phyloP scores from a whole-genome alignment of 768 basidiomycete genomes.

The Dacryopinax primogenitus region DNA sequence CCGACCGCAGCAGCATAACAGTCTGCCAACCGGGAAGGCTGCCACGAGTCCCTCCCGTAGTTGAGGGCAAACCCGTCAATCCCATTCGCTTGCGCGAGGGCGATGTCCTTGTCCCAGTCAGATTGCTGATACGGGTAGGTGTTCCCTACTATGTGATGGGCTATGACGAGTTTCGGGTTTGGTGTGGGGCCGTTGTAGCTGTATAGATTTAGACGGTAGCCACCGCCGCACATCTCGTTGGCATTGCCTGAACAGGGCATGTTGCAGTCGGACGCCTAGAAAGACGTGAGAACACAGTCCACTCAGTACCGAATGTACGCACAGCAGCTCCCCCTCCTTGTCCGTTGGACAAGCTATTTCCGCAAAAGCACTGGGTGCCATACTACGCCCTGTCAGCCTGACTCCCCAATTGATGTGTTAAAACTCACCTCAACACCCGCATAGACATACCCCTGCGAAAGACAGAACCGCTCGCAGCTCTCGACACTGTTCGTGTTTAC shows the following conservation, averaged over 20 bases:
- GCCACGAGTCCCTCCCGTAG: slow-evolving; percentile 29
- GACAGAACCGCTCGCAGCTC: slow-evolving; percentile 5
- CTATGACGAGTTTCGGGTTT: slow-evolving; percentile 14
- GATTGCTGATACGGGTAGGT: slow-evolving; percentile 24
- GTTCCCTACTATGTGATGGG: slow-evolving; percentile 18
- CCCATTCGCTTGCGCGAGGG: slow-evolving; percentile 23
- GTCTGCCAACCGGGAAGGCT: slow-evolving; percentile 23
- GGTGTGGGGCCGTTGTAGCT: background rate
- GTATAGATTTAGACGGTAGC: background rate
- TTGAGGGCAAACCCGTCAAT: slow-evolving; percentile 33
- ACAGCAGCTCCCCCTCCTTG: background rate
- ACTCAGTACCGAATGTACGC: background rate
- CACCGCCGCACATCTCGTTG: slow-evolving; percentile 9
- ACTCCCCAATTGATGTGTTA: too few relatives aligned
- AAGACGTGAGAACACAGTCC: background rate
- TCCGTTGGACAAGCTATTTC: background rate
- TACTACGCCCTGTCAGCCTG: too few relatives aligned
- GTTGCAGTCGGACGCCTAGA: slow-evolving; percentile 4
- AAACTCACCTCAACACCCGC: slow-evolving; percentile 11
- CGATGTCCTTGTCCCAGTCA: slow-evolving; percentile 27
- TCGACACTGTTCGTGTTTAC: background rate
- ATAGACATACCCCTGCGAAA: slow-evolving; percentile 3
- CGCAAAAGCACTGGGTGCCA: slow-evolving; percentile 3
- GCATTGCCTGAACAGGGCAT: slow-evolving; percentile 1
- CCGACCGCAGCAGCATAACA: slow-evolving; percentile 27